These are phyloP conservation scores for Coniferiporia weirii DNA, from an alignment of 1,284 basidiomycete species.

Conservation along the genomic window DNA sequence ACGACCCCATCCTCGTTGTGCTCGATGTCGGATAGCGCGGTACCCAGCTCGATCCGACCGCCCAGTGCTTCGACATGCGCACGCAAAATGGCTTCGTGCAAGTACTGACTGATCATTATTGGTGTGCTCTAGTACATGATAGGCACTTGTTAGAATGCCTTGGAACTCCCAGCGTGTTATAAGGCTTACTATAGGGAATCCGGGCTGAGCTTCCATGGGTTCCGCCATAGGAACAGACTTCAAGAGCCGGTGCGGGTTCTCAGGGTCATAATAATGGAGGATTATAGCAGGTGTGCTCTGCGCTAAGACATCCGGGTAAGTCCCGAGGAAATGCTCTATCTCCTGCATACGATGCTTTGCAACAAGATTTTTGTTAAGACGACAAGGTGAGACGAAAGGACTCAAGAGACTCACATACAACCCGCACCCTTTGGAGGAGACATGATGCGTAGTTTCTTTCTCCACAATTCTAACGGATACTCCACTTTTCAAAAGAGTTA, in stretches of 20 bases:
- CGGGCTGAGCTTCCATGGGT: conserved; percentile 1
- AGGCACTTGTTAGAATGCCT: neutral
- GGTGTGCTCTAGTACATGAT: neutral
- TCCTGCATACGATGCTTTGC: conserved; percentile 16
- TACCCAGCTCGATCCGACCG: conserved; percentile 10
- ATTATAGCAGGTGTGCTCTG: neutral
- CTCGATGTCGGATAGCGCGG: neutral
- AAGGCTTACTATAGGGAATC: conserved; percentile 12
- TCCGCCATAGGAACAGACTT: neutral
- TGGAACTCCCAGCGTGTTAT: neutral
- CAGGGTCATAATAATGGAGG: conserved; percentile 4
- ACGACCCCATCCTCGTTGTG: conserved; percentile 13
- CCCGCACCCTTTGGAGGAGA: neutral
- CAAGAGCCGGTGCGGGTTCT: neutral
- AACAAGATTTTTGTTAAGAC: neutral
- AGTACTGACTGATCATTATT: conserved; percentile 8
- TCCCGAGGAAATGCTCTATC: conserved; percentile 16
- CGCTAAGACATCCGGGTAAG: neutral
- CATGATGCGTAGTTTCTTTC: conserved; percentile 8
- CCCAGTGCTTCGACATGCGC: conserved; percentile 13
- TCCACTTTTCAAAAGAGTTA: conserved; percentile 14
- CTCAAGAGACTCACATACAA: conserved; percentile 1
- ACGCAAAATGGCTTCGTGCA: conserved; percentile 16
- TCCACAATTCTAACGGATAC: conserved; percentile 17
- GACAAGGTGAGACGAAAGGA: neutral